Evolutionary conservation across 2,329 filamentous ascomycete genomes (phyloP).

Genomic region (Dendryphion nanum): DNA sequence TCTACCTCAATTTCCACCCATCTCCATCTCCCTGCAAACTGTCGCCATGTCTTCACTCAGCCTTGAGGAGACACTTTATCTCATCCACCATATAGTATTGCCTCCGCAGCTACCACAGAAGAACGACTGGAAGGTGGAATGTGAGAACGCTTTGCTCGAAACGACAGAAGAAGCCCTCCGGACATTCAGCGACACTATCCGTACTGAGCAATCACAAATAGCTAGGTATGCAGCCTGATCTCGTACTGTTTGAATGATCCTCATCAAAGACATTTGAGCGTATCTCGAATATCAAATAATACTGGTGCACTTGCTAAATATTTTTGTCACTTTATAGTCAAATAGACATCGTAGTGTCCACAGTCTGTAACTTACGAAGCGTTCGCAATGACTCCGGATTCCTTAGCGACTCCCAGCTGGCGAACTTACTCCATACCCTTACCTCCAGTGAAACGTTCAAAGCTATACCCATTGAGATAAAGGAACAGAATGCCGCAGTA

Average conservation of each 20-base stretch:
- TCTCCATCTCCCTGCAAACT: too few relatives aligned
- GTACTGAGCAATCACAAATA: neutral
- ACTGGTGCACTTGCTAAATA: too few relatives aligned
- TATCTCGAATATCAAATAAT: too few relatives aligned
- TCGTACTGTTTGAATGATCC: neutral
- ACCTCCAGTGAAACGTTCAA: constrained; percentile 3
- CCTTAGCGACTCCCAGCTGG: constrained; percentile 12
- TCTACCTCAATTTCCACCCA: too few relatives aligned
- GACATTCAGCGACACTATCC: neutral
- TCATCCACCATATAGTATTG: constrained; percentile 51
- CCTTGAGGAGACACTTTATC: too few relatives aligned
- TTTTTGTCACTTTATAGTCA: too few relatives aligned
- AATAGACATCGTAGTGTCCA: too few relatives aligned
- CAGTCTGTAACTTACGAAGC: neutral
- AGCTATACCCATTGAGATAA: constrained; percentile 46
- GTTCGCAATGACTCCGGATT: neutral
- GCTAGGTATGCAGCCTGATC: neutral
- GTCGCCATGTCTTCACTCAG: too few relatives aligned
- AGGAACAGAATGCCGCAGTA: constrained; percentile 49
- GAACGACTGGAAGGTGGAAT: constrained; percentile 18
- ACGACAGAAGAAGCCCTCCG: constrained; percentile 10
- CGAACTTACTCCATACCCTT: constrained; percentile 14
- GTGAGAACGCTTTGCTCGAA: constrained; percentile 16
- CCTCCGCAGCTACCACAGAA: constrained; percentile 49
- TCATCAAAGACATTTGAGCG: too few relatives aligned